Conservation (phyloP, 495 filamentous ascomycete species). For the Penicillium soppii region DNA sequence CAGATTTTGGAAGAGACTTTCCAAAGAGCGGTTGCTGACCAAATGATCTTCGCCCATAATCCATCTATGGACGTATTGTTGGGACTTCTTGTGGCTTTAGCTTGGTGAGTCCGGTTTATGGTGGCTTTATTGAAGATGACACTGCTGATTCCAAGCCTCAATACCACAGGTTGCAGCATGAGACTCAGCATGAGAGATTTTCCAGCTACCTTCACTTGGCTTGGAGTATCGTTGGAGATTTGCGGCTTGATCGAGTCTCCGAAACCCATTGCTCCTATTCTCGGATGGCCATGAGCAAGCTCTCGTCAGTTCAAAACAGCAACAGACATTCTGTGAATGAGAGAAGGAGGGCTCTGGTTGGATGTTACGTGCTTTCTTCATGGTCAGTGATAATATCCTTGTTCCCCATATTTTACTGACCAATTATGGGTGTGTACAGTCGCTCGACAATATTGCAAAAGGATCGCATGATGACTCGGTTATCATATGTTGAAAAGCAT, state of each 20-base stretch:
- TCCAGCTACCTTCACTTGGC: conserved; percentile 2
- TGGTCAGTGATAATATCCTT: not conserved
- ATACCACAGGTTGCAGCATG: not conserved
- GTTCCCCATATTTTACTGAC: not conserved
- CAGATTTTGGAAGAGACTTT: conserved; percentile 14
- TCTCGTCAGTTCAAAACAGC: conserved; percentile 1
- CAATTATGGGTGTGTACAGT: not conserved
- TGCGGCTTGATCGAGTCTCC: not conserved
- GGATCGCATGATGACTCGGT: conserved; percentile 5
- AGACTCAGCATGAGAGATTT: not conserved
- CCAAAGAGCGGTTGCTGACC: not conserved
- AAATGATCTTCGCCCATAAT: conserved; percentile 1
- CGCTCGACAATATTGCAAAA: conserved; percentile 3
- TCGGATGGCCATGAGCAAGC: not conserved
- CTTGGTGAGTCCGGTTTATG: not conserved
- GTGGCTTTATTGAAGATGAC: not conserved
- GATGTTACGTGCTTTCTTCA: not conserved
- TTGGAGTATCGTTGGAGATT: not conserved
- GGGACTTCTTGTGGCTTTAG: not conserved
- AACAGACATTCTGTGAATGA: not conserved
- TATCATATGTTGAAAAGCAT: not conserved
- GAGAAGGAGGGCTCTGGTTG: not conserved
- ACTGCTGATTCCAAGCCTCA: not conserved
- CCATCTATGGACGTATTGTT: conserved; percentile 2
- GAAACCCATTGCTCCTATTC: conserved; percentile 3